Conservation (phyloP, 192 early-diverging fungal genomes). For the Entomortierella parvispora region DNA sequence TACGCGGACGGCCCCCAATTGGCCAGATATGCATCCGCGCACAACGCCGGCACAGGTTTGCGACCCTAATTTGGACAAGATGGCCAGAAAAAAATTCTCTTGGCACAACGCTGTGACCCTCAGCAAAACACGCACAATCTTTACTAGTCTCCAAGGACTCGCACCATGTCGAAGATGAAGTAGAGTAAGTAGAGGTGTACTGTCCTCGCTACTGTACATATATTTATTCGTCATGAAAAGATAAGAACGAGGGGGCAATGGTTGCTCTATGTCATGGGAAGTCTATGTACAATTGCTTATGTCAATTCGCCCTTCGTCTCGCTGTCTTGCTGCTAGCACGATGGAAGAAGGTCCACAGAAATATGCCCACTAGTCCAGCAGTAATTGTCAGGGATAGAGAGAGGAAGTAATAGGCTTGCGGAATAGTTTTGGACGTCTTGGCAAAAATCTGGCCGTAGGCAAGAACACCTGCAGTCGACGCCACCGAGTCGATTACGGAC, state of each 20-base stretch:
- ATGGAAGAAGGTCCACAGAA: not conserved
- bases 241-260: too few species aligned
- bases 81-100: too few species aligned
- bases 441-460: not conserved
- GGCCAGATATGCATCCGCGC: not conserved
- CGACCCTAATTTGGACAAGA: too few species aligned
- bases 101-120: too few species aligned
- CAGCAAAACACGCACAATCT: too few species aligned
- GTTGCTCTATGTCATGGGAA: not conserved
- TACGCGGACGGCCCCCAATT: constrained; percentile 1
- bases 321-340: not conserved
- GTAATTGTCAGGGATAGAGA: not conserved
- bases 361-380: not conserved
- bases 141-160: too few species aligned
- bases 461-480: not conserved
- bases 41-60: not conserved
- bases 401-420: not conserved
- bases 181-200: too few species aligned
- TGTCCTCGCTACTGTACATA: too few species aligned
- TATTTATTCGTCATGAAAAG: too few species aligned
- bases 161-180: too few species aligned
- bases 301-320: too few species aligned
- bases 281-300: constrained; percentile 1
- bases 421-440: not conserved
- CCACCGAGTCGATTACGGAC: not conserved